Conservation (phyloP, 768 basidiomycete genomes). For the Tulasnella sp. region DNA sequence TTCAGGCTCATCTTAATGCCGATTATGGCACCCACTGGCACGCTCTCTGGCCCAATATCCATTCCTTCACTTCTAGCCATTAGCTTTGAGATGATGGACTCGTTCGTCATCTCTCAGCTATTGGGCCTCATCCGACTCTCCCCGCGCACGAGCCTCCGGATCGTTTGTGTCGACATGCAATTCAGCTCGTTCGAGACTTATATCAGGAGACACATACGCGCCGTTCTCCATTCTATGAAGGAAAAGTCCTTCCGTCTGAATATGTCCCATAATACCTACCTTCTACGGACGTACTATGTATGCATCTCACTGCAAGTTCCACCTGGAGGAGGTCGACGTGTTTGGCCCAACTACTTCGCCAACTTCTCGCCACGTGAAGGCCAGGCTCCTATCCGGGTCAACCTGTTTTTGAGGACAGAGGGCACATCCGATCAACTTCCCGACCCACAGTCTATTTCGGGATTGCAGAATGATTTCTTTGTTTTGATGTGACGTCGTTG, state of each 20-base stretch:
- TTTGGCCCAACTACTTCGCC: neutral
- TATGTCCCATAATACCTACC: neutral
- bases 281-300: neutral
- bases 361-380: neutral
- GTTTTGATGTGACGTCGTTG: neutral
- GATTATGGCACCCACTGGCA: neutral
- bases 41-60: neutral
- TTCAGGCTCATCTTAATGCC: neutral
- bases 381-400: neutral
- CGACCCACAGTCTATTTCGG: neutral
- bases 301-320: neutral
- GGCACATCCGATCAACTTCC: neutral
- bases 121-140: neutral
- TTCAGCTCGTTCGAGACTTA: neutral
- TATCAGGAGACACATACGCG: neutral
- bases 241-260: neutral
- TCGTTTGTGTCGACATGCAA: neutral
- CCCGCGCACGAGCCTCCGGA: neutral
- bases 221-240: neutral
- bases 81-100: neutral
- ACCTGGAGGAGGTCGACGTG: neutral
- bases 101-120: neutral
- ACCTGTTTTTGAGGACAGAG: neutral
- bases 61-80: neutral
- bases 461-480: slow-evolving; percentile 13